Conservation (phyloP, 2,329 filamentous ascomycete genomes). For the Camptophora hylomeconis region DNA sequence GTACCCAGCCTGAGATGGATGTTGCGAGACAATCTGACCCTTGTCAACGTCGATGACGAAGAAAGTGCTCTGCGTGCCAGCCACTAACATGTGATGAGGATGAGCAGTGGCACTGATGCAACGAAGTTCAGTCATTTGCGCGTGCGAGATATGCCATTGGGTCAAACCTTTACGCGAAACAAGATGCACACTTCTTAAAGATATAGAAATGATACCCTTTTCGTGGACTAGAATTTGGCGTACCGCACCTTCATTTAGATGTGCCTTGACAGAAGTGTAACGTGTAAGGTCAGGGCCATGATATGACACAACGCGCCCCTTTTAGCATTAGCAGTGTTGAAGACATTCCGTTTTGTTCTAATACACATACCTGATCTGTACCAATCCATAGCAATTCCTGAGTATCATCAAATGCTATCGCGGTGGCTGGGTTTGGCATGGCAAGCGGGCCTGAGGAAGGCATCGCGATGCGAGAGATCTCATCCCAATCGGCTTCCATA, state of each 20-base stretch:
- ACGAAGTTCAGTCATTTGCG: constrained; percentile 69
- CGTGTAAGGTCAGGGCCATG: constrained; percentile 71
- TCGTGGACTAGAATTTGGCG: constrained; percentile 86
- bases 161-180: constrained; percentile 68
- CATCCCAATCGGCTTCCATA: constrained; percentile 37
- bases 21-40: constrained; percentile 58
- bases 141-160: constrained; percentile 75
- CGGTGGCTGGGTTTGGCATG: constrained; percentile 58
- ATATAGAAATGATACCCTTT: constrained; percentile 76
- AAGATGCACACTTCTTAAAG: constrained; percentile 75
- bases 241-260: constrained; percentile 63
- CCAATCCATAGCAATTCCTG: constrained; percentile 91
- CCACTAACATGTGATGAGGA: constrained; percentile 72
- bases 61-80: constrained; percentile 76
- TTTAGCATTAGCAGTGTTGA: too few species aligned
- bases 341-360: too few species aligned
- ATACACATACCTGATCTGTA: constrained; percentile 63
- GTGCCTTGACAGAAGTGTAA: constrained; percentile 83
- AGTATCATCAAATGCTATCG: constrained; percentile 75
- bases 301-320: constrained; percentile 85
- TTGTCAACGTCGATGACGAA: constrained; percentile 62
- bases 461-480: constrained; percentile 73
- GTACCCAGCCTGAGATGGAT: constrained; percentile 64
- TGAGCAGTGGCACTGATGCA: constrained; percentile 96
- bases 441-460: constrained; percentile 56